Evolutionary conservation across 192 early-diverging fungal species (phyloP), one percentile per base, ranked within the genome.

Genomic region (Backusella mclennaniae): DNA sequence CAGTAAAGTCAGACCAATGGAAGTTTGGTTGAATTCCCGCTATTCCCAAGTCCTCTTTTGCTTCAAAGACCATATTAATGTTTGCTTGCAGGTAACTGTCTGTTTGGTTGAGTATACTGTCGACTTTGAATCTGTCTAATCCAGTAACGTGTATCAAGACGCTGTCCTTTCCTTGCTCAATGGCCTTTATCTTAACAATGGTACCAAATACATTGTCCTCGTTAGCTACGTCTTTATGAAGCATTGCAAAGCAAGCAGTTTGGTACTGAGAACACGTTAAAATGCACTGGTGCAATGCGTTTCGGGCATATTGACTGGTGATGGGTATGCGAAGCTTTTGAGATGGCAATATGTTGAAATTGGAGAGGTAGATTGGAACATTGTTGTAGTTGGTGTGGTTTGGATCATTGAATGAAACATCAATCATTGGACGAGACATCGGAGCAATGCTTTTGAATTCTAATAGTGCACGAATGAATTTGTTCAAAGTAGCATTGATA

Each of bases 41-140:
- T 19, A 68, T 68, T 17, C 35, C 67, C 44, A 71, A 33, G 17
- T 71, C 70, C 29, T 49, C 36, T 31, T 6, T 14, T 26, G 41
- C n/a, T 71, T 71, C 70, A 33, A 71, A 44, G 7, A 31, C 26
- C 26, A 44, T 71, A 4, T 44, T 29, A 2, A 75, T 67, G 19
- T 67, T 39, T 9, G 74, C 74, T 2, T 35, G 4, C 39, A 67
- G 11, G n/a, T 26, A 67, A 4, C 42, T 39, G 9, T 75, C 66
- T n/a, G 35, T 9, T 35, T 46, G 17, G 9, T 42, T 17, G 26
- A 44, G 33, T 7, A 66, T 23, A 6, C 12, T 35, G 9, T 29
- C 41, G 21, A 75, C 63, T 39, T 75, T 26, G 29, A 75, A 75
- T 33, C 74, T 23, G 8, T 75, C 74, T 33, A 75, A 38, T 17